Conservation (phyloP, 768 basidiomycete species). For the Hortiboletus flavorubellus region DNA sequence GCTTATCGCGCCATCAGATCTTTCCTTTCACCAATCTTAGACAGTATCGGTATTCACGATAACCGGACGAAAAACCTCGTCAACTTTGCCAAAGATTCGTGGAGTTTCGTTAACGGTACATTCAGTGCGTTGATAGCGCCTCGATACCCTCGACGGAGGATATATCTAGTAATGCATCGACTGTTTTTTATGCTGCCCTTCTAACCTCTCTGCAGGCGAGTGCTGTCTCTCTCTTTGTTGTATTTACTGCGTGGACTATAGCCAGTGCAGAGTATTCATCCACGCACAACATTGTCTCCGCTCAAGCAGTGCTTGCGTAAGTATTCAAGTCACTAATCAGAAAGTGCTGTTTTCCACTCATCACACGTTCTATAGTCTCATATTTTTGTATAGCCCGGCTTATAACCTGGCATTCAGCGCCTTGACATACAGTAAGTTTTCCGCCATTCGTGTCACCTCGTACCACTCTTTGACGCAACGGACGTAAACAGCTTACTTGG, state of each 20-base stretch:
- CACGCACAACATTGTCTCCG: slow-evolving; percentile 5
- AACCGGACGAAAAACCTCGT: slow-evolving; percentile 10
- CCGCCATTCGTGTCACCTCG: too few relatives aligned
- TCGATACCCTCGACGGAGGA: too few relatives aligned
- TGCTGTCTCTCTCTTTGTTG: slow-evolving; percentile 11
- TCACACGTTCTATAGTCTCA: too few relatives aligned
- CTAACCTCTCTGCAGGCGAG: not conserved
- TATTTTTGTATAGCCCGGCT: too few relatives aligned
- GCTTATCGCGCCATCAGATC: not conserved
- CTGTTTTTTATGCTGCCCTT: not conserved
- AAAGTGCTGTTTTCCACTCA: too few relatives aligned
- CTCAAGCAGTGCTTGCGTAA: slow-evolving; percentile 10
- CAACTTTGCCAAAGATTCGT: slow-evolving; percentile 3
- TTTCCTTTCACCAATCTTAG: too few relatives aligned
- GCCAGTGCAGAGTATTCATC: not conserved
- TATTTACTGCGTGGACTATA: slow-evolving; percentile 17
- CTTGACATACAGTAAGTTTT: too few relatives aligned
- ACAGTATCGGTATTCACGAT: too few relatives aligned
- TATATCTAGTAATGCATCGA: too few relatives aligned
- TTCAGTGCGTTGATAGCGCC: not conserved
- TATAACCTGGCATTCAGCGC: too few relatives aligned
- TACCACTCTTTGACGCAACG: too few relatives aligned
- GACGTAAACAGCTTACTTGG: too few relatives aligned
- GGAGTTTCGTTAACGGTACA: slow-evolving; percentile 5
- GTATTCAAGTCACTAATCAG: not conserved